Percentiles rank a stretch among this genome's conserved stretches.
Conservation (phyloP, 805 yeast genomes). For the Wickerhamiella allomyrinae region DNA sequence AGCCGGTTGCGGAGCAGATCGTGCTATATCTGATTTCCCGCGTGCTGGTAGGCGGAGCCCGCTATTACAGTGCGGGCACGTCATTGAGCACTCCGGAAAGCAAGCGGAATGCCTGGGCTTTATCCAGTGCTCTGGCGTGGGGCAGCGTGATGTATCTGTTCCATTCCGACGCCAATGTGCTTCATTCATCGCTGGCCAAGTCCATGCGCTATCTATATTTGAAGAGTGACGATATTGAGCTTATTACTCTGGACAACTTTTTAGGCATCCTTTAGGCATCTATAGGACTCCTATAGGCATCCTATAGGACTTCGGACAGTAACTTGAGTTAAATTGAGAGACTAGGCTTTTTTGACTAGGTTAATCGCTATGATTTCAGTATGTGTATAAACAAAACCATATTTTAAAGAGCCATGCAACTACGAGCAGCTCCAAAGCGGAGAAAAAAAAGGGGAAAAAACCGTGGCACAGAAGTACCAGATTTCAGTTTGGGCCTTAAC, state of each 20-base stretch:
- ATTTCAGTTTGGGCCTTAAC: too few species aligned
- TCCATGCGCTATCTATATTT: conserved; percentile 63
- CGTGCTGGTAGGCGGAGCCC: conserved; percentile 42
- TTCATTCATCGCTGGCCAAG: conserved; percentile 51
- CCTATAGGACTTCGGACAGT: too few species aligned
- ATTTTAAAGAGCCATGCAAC: not conserved
- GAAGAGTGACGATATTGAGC: conserved; percentile 23
- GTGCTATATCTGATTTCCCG: conserved; percentile 62
- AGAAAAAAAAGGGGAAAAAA: too few species aligned
- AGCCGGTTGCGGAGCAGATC: conserved; percentile 51
- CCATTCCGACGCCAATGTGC: conserved; percentile 42
- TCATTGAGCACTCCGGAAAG: conserved; percentile 5
- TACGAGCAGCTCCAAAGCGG: too few species aligned
- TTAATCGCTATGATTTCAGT: too few species aligned
- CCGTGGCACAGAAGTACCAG: too few species aligned
- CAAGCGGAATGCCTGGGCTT: conserved; percentile 36
- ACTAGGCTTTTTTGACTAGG: too few species aligned
- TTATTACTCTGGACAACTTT: conserved; percentile 12
- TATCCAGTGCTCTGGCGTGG: conserved; percentile 55
- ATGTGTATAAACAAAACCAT: too few species aligned
- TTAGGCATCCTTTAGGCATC: conserved; percentile 2
- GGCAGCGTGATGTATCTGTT: conserved; percentile 60
- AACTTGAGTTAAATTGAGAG: too few species aligned
- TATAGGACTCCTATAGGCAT: too few species aligned
- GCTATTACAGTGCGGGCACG: conserved; percentile 15